Evolutionary conservation across 176 grass and related monocot species (phyloP), one percentile per base, ranked within the genome.

Genomic region (Pharus latifolius): DNA sequence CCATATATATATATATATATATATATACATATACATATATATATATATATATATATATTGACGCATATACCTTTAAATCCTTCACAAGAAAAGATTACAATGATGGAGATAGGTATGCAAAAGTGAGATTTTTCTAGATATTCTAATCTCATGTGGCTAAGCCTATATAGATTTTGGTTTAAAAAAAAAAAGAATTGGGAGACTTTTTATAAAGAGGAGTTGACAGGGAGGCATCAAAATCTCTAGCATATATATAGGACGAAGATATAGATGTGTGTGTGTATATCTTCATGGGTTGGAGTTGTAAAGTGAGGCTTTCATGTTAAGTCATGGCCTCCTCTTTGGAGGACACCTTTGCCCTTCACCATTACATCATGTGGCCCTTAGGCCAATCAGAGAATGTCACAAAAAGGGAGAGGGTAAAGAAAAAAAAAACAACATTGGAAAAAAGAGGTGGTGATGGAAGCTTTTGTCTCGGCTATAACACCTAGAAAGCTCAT

Each of bases 261-360:
- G 35, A 32, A 32, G 74, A 53, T 56, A 12, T 16, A 28, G 6
- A 63, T 51, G 27, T 24, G 1, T 15, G 27, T 28, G 13, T 14
- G 1, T 25, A 5, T 0, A 49, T 31, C 6, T 40, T 27, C 11
- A 45, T 66, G 76, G 33, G 51, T 38, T 68, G 42, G 61, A 67
- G 40, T 57, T 67, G 69, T 34, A 85, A 75, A 85, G 71, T 2
- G 77, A 51, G 65, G 63, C 28, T 76, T 76, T 76, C 42, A 64
- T 86, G 83, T 76, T 51, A 76, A 86, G 83, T 86, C 83, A 86
- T 58, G 65, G 71, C 83, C 71, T 55, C 83, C 77, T 51, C 83
- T 86, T 86, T 86, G 77, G 65, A 70, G 65, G 83, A 76, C 77
- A 86, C 13, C 65, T 75, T 86, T 65, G 56, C 14, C 29, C 29